Base-by-base conservation (phyloP, 75 land plant genomes). In the Selaginella tamariscina region DNA sequence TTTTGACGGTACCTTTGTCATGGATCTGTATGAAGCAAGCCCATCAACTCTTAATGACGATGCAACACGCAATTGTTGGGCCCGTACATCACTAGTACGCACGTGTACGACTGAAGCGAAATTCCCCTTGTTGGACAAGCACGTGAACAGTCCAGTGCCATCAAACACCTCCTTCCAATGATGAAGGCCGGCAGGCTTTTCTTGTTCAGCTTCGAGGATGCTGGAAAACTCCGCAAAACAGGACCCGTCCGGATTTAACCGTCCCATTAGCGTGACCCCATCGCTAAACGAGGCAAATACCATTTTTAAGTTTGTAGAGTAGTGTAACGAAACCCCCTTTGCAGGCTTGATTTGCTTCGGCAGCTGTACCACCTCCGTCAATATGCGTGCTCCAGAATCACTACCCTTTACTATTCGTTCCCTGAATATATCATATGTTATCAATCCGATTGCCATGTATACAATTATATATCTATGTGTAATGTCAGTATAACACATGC, bases 111-210 rank as follows among this genome's bases (percentile, higher is more conserved):
- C 77, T 29, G 87, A 71, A 30, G 82, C 82, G 64, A 83, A 68
- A 77, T 85, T 87, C 31, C 88, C 76, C 70, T 79, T 87, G 73
- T 84, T 89, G 31, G 88, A 87, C 64, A 75, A 79, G 81, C 84
- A 83, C 72, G 80, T 66, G 79, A 87, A 87, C 29, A 87, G 68
- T 23, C 96, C 96, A 76, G 81, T 82, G 21, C 91, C 87, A 76
- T 64, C 78, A 73, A 80, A 66, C 74, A 94, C 77, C 72, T 90
- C 96, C 59, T 82, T 90, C 96, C 96, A 94, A 60, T 81, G 88
- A 69, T 94, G 91, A 44, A 90, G 29, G 0, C 83, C 88, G 69
- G 96, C 91, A 49, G 88, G 76, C 68, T 73, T 80, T 74, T 90
- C 99, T 32, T 81, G 82, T 1, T 94, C 99, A 56, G 71, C 70